phyloP scores from a whole-genome alignment of 495 filamentous ascomycete species.

The Coniosporium apollinis region DNA sequence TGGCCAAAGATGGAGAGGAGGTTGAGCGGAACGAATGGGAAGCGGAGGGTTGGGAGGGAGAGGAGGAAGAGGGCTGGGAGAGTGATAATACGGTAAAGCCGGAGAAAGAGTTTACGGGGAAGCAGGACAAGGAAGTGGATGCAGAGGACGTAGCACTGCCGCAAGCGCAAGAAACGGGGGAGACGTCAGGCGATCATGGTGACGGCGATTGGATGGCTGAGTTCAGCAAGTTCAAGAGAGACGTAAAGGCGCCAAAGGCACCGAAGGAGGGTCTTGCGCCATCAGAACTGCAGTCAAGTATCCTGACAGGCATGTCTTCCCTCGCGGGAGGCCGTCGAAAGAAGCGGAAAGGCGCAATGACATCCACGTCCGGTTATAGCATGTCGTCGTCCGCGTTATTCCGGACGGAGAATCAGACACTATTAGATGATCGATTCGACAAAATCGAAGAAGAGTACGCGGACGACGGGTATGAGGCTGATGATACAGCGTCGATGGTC shows the following conservation, averaged over 20 bases:
- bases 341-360: conserved; percentile 82
- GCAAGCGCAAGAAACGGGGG: conserved; percentile 10
- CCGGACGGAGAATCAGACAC: conserved; percentile 72
- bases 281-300: conserved; percentile 53
- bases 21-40: conserved; percentile 50
- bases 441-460: conserved; percentile 71
- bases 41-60: conserved; percentile 14
- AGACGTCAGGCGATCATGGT: conserved; percentile 21
- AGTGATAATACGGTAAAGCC: conserved; percentile 81
- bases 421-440: conserved; percentile 83
- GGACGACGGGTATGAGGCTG: conserved; percentile 39
- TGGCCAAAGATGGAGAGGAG: conserved; percentile 60
- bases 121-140: background rate
- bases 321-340: conserved; percentile 48
- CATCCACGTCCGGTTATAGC: conserved; percentile 79
- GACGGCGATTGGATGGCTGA: conserved; percentile 69
- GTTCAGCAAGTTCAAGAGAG: conserved; percentile 79
- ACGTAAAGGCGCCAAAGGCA: conserved; percentile 35
- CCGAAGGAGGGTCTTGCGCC: conserved; percentile 16
- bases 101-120: conserved; percentile 20
- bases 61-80: conserved; percentile 68
- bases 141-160: conserved; percentile 1
- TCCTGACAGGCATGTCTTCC: conserved; percentile 59
- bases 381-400: conserved; percentile 87
- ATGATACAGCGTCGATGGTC: conserved; percentile 34